Evolutionary conservation across 306 rosid species (phyloP), one percentile per base, ranked within the genome.

Genomic region (Lablab purpureus): DNA sequence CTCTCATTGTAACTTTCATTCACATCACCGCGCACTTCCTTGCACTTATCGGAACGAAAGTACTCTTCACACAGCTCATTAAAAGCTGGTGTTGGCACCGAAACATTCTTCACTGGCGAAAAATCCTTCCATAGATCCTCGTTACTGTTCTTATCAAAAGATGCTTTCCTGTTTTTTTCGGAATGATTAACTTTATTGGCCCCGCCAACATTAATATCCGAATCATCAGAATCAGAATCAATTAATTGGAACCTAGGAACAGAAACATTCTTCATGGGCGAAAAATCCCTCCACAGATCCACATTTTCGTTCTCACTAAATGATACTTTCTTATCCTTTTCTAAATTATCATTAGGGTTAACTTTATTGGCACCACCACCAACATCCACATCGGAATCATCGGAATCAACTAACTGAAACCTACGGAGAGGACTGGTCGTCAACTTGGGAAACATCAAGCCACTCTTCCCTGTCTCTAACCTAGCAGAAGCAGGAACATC

Each of bases 41-140:
- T 80, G 36, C 80, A 47, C 74, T 86, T 89, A 63, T 70, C 28
- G 30, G 89, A 85, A 55, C 14, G 65, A 34, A 87, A 88, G 77
- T 91, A 92, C 66, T 92, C 97, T 73, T 87, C 87, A 76, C 80
- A 95, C 5, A 91, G 22, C 86, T 92, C 97, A 76, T 95, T 90
- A 30, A 95, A 82, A 8, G 89, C 95, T 10, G 99, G 99, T 21
- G 99, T 95, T 13, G 95, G 90, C 78, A 89, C 77, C 4, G 81
- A 79, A 86, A 76, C 78, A 46, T 74, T 81, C 86, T 86, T 90
- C 72, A 77, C 55, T 2, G 92, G 89, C 30, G 83, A 76, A 79
- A 92, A 82, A 80, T 85, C 88, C 73, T 90, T 86, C 97, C 99
- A 91, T 10, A 91, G 84, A 83, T 92, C 90, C 49, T 43, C 79